Base-by-base conservation (phyloP, 129 eudicot species). In the Smallanthus sonchifolius region DNA sequence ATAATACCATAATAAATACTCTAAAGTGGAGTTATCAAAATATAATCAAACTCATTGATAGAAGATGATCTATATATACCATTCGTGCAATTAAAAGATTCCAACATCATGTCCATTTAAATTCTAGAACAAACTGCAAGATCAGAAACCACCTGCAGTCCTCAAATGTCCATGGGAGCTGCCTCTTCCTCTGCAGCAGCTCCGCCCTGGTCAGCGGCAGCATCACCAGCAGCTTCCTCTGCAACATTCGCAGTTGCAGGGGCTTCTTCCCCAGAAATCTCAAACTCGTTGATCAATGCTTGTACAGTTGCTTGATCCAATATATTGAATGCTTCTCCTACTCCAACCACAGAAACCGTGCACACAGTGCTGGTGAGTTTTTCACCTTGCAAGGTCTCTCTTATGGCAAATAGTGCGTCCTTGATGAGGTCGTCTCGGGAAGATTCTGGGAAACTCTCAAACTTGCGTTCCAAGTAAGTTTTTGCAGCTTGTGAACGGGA, bases 401-500 rank as follows among this genome's bases (percentile, higher is more conserved):
- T 90, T 5, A 93, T 81, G 38, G 98, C 96, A 74, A 93, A 93
- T 47, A 93, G 86, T 3, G 98, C 98, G 43, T 93, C 97, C 80
- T 88, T 93, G 69, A 93, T 79, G 67, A 93, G 92, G 67, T 86
- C 87, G 24, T 93, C 96, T n/a, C 91, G 80, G 4, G 98, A 84
- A 10, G 98, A 88, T 48, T 61, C 77, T 15, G 64, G 75, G 79
- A 93, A 93, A 0, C 49, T 86, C 77, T 90, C 98, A 66, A 90
- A 93, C 73, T 83, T 93, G 48, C 96, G 95, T 48, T 93, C 98
- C 78, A 93, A 66, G 84, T 93, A 93, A 1, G 98, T 93, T 77
- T 93, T 93, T 32, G 98, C 98, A 43, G 98, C 98, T 79, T 93
- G 98, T 65, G 98, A 93, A 24, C 98, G 82, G 37, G 98, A 93